These are phyloP conservation scores for Kwoniella europaea DNA, from an alignment of 768 basidiomycete genomes.

Conservation along the genomic window DNA sequence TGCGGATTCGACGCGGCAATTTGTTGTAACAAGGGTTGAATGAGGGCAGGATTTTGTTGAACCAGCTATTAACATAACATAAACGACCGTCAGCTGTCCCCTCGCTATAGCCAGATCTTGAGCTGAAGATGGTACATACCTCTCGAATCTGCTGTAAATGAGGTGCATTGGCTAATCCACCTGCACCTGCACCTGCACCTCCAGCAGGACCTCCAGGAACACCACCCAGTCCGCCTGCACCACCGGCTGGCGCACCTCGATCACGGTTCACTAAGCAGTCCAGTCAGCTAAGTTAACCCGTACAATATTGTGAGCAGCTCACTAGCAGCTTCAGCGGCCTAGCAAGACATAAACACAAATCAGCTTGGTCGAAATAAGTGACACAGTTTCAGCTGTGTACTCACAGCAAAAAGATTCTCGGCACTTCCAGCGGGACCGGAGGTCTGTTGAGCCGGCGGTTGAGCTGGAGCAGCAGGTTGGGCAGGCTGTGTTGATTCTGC, in stretches of 20 bases:
- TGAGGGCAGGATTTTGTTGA: constrained; percentile 73
- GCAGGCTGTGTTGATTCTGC: constrained; percentile 57
- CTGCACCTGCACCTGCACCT: constrained; percentile 54
- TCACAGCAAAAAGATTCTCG: constrained; percentile 86
- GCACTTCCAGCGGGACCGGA: constrained; percentile 57
- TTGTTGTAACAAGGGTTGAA: constrained; percentile 84
- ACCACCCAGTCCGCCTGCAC: constrained; percentile 29
- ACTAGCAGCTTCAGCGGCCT: constrained; percentile 59
- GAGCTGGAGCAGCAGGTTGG: constrained; percentile 41
- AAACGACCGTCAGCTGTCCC: neutral
- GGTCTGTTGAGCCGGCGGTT: constrained; percentile 30
- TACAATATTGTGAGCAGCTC: constrained; percentile 15
- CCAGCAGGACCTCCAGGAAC: constrained; percentile 51
- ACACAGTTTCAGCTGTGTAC: constrained; percentile 24
- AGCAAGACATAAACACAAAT: neutral
- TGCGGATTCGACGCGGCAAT: constrained; percentile 74
- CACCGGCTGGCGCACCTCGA: constrained; percentile 48
- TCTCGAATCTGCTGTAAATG: constrained; percentile 73
- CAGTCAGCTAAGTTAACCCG: neutral
- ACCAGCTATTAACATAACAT: constrained; percentile 62
- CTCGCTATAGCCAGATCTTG: neutral
- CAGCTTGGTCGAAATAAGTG: neutral
- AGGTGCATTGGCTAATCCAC: constrained; percentile 65
- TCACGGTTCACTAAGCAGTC: constrained; percentile 49
- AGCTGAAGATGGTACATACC: constrained; percentile 34